Conservation (phyloP, 768 basidiomycete species). For the Myochromella boudieri region DNA sequence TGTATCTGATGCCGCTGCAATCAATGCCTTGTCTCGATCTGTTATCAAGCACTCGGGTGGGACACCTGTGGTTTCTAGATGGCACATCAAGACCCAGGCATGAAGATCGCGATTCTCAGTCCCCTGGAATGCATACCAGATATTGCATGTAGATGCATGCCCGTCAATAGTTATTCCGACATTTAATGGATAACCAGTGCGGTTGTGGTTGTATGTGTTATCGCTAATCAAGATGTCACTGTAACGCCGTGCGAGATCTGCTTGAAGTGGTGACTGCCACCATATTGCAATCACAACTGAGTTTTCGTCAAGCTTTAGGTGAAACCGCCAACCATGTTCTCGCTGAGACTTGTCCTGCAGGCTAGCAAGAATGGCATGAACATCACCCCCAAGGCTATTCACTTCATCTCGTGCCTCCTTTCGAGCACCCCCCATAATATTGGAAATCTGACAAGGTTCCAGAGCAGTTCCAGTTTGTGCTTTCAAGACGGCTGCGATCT, state of each 20-base stretch:
- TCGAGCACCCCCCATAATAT: conserved; percentile 23
- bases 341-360: conserved; percentile 13
- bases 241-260: conserved; percentile 18
- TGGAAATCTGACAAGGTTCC: conserved; percentile 29
- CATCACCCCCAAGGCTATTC: conserved; percentile 25
- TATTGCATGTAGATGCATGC: conserved; percentile 21
- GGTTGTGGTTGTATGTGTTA: conserved; percentile 26
- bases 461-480: conserved; percentile 13
- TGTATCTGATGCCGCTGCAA: conserved; percentile 10
- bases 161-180: conserved; percentile 32
- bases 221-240: conserved; percentile 32
- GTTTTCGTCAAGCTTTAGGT: conserved; percentile 18
- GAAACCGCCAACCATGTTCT: conserved; percentile 24
- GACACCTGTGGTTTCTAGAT: conserved; percentile 16
- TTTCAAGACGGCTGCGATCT: conserved; percentile 16
- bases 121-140: conserved; percentile 26
- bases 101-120: conserved; percentile 21
- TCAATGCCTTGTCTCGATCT: conserved; percentile 22
- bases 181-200: conserved; percentile 26
- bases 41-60: conserved; percentile 22
- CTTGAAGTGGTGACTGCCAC: conserved; percentile 33
- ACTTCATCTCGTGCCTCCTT: conserved; percentile 18
- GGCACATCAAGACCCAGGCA: conserved; percentile 23
- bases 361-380: conserved; percentile 21
- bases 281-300: conserved; percentile 21